Evolutionary conservation across 768 basidiomycete species (phyloP).

Genomic region (Lentinula sp.): DNA sequence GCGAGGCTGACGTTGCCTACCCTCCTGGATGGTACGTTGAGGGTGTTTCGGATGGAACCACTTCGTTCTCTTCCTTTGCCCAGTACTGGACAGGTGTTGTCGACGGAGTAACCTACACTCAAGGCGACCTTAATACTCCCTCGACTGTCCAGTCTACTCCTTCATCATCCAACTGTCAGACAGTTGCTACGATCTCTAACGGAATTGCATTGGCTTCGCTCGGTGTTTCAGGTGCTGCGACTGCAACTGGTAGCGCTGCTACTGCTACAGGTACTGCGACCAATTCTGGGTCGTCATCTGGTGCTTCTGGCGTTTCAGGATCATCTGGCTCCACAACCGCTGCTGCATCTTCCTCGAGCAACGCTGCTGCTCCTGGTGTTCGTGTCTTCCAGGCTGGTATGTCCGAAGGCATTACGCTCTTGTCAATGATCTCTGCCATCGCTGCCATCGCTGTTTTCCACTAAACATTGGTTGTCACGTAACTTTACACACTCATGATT

Average conservation of each 20-base stretch:
- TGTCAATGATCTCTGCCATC: slow-evolving; percentile 18
- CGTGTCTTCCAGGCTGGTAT: slow-evolving; percentile 9
- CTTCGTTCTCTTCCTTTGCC: slow-evolving; percentile 36
- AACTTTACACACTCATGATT: no score
- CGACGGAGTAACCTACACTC: slow-evolving; percentile 28
- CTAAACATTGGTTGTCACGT: not conserved
- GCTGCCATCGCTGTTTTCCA: slow-evolving; percentile 4
- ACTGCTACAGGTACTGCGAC: slow-evolving; percentile 6
- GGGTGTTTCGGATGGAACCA: slow-evolving; percentile 27
- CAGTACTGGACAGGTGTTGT: slow-evolving; percentile 33
- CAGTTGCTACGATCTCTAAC: slow-evolving; percentile 29
- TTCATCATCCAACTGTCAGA: slow-evolving; percentile 33
- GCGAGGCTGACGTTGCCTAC: slow-evolving; percentile 39
- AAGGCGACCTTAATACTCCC: slow-evolving; percentile 34
- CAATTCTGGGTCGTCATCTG: not conserved
- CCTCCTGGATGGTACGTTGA: slow-evolving; percentile 43
- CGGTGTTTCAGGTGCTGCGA: slow-evolving; percentile 8
- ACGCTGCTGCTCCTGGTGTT: not conserved
- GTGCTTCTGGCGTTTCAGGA: not conserved
- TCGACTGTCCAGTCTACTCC: slow-evolving; percentile 27
- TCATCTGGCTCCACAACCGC: not conserved
- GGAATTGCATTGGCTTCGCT: slow-evolving; percentile 26
- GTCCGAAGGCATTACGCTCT: slow-evolving; percentile 13
- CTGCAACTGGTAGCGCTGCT: slow-evolving; percentile 8
- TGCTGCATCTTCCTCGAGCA: slow-evolving; percentile 1